Evolutionary conservation across 2,329 filamentous ascomycete genomes (phyloP), one percentile per base, ranked within the genome.

Genomic region (Nigrospora osmanthi): DNA sequence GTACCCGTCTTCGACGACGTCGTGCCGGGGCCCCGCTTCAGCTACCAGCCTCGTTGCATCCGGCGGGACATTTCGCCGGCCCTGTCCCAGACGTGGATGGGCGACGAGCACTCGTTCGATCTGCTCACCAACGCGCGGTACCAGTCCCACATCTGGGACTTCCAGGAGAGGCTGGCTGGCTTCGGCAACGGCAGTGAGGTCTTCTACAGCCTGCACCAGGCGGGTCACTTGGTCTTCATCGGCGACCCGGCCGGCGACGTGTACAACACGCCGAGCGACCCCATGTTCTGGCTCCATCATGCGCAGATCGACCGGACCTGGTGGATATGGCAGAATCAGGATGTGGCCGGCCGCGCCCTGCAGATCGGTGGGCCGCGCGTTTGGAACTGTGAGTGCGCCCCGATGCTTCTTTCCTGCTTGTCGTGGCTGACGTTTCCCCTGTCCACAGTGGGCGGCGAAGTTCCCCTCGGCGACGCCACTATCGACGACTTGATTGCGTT

Each of bases 181-280:
- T 43, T 48, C 28, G 43, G 35, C 36, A 40, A 16, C n/a, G 45
- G 47, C 41, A 35, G 32, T 17, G 9, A 23, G 13, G 40, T 32
- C 2, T 46, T 36, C 4, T 46, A 52, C 36, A 51, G 53, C 16
- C 35, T 66, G 30, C 63, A 67, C 40, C 59, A 57, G 2, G 57
- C 54, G 43, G 63, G 60, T 0, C 63, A 66, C 43, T 64, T 64
- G 44, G 58, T 58, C 15, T 54, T 64, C 16, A 62, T 60, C 10
- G 63, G 62, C n/a, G 58, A 58, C 23, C 64, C 63, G n/a, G 59
- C 55, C 35, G 57, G 53, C 52, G 50, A 50, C 44, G 43, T 38
- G 35, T 42, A 35, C 33, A 49, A 49, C 14, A 35, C 40, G 2
- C 40, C 40, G 2, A 42, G 35, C 14, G 40, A 42, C 31, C 40